A percentile compares a stretch with the other conserved stretches of the same genome.
These are phyloP conservation scores for Zasmidium citrigriseum DNA, from an alignment of 2,329 filamentous ascomycete genomes.

Conservation along the genomic window DNA sequence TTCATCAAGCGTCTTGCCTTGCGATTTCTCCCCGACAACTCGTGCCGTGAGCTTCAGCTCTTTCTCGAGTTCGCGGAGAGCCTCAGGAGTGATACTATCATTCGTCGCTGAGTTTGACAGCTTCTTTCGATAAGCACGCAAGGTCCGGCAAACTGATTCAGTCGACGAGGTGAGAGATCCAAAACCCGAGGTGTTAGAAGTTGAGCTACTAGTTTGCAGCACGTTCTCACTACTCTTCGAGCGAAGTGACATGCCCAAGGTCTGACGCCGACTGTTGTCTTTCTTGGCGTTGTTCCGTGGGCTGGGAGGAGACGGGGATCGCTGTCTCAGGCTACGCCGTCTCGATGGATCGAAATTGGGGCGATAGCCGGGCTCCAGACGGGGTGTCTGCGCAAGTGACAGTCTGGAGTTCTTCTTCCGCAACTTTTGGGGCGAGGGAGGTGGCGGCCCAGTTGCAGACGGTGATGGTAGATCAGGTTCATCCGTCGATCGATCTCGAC, in stretches of 20 bases:
- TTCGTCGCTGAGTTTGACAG: slow-evolving; percentile 46
- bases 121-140: slow-evolving; percentile 61
- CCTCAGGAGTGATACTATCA: slow-evolving; percentile 48
- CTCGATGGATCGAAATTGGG: slow-evolving; percentile 23
- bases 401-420: slow-evolving; percentile 58
- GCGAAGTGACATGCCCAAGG: slow-evolving; percentile 53
- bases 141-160: slow-evolving; percentile 58
- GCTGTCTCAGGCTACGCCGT: slow-evolving; percentile 31
- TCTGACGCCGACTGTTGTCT: slow-evolving; percentile 43
- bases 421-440: slow-evolving; percentile 53
- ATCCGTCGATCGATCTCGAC: slow-evolving; percentile 49
- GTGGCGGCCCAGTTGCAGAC: slow-evolving; percentile 45
- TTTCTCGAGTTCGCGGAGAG: slow-evolving; percentile 56
- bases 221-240: slow-evolving; percentile 44
- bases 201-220: slow-evolving; percentile 19
- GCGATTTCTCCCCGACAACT: slow-evolving; percentile 44
- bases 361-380: slow-evolving; percentile 44
- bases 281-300: slow-evolving; percentile 22
- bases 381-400: slow-evolving; percentile 48
- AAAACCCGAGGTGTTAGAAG: slow-evolving; percentile 41
- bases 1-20: slow-evolving; percentile 44
- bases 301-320: slow-evolving; percentile 47
- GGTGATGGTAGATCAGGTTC: slow-evolving; percentile 35
- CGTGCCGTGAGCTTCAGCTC: slow-evolving; percentile 55
- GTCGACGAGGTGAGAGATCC: slow-evolving; percentile 54